These are phyloP conservation scores for Erodium chrysanthum DNA, from an alignment of 441 rosid genomes.

Conservation along the genomic window DNA sequence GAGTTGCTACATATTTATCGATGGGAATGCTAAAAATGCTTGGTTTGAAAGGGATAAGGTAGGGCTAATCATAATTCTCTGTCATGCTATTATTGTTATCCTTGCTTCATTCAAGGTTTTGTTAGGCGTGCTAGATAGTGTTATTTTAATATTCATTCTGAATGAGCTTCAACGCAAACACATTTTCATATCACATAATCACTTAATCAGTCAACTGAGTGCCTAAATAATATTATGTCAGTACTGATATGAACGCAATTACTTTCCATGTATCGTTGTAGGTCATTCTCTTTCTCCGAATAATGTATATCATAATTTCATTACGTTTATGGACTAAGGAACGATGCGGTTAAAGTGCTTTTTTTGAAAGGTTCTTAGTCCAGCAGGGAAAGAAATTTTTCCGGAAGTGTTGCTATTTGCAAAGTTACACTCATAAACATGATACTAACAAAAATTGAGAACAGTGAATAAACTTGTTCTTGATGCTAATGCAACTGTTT, in stretches of 20 bases:
- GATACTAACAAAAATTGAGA: too few relatives aligned
- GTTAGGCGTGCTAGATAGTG: neutral
- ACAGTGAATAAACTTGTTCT: too few relatives aligned
- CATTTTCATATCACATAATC: neutral
- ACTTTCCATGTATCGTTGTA: neutral
- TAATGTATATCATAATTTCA: neutral
- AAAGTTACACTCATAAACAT: too few relatives aligned
- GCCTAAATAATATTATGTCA: neutral
- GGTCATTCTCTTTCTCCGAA: neutral
- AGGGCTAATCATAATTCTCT: conserved; percentile 20
- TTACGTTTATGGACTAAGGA: neutral
- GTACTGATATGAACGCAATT: neutral
- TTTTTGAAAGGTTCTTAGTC: neutral
- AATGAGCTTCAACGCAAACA: neutral
- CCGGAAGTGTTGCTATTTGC: too few relatives aligned
- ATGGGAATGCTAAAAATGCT: conserved; percentile 95
- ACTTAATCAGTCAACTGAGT: neutral
- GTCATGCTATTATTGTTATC: conserved; percentile 3
- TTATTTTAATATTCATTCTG: neutral
- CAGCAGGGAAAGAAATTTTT: too few relatives aligned
- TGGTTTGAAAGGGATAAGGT: conserved; percentile 95
- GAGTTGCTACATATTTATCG: conserved; percentile 82
- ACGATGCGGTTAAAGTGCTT: neutral
- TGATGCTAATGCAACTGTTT: neutral
- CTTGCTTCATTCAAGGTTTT: conserved; percentile 7